These are phyloP conservation scores for Neurospora tetrasperma DNA, from an alignment of 495 filamentous ascomycete genomes.

Conservation along the genomic window DNA sequence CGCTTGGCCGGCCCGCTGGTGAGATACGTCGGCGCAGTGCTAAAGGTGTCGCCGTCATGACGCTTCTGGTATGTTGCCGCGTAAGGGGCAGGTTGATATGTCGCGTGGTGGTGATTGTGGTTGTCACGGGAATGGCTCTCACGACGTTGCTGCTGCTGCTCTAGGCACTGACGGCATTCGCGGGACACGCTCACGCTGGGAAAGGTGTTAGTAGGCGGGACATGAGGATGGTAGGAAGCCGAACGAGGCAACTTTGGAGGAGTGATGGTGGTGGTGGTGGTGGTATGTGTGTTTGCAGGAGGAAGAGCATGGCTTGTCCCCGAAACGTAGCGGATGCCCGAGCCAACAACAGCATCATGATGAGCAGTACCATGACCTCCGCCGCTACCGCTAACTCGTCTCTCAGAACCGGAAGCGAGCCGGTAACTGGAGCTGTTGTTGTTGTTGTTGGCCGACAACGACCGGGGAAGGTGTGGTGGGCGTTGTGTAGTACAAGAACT, in stretches of 20 bases:
- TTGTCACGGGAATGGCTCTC: neutral
- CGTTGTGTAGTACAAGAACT: neutral
- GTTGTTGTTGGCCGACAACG: neutral
- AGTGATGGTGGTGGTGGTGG: neutral
- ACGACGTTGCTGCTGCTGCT: neutral
- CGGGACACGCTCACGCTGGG: slow-evolving; percentile 1
- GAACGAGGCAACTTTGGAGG: neutral
- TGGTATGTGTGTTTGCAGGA: neutral
- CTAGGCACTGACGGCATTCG: neutral
- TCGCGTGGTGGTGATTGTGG: neutral
- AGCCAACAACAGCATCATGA: neutral
- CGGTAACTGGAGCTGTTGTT: neutral
- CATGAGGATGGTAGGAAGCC: neutral
- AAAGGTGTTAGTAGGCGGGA: neutral
- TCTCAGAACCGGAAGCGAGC: neutral
- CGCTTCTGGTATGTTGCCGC: neutral
- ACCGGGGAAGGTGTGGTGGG: neutral
- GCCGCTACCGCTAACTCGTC: neutral
- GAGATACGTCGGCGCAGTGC: neutral
- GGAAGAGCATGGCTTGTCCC: neutral
- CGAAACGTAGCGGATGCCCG: neutral
- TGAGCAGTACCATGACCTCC: neutral
- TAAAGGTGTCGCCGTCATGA: neutral
- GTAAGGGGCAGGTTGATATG: neutral
- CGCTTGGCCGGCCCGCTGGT: neutral